Evolutionary conservation across 768 basidiomycete genomes (phyloP).

Genomic region (Candolleomyces eurysporus): DNA sequence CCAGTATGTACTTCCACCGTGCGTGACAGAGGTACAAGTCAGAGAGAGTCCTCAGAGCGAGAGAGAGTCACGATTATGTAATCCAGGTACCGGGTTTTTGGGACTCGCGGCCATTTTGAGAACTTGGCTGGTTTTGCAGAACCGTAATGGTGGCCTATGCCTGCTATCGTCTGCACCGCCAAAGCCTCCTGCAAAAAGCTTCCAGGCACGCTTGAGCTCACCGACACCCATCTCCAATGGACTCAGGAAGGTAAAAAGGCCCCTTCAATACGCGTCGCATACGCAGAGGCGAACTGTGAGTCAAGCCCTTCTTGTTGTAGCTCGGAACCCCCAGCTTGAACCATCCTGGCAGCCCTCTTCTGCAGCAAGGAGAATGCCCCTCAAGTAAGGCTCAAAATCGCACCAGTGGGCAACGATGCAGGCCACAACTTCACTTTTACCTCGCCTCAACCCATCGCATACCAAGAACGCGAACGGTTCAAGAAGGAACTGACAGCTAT

Average conservation of each 20-base stretch:
- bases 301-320: conserved; percentile 16
- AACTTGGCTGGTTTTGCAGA: not conserved
- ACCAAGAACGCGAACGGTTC: conserved; percentile 76
- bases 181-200: conserved; percentile 85
- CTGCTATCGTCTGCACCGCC: conserved; percentile 66
- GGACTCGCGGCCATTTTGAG: not conserved
- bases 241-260: conserved; percentile 67
- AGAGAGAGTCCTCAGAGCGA: no score
- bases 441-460: conserved; percentile 60
- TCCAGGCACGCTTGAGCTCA: conserved; percentile 72
- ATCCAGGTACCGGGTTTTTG: not conserved
- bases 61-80: not conserved
- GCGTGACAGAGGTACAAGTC: not conserved
- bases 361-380: conserved; percentile 83
- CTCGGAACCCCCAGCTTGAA: conserved; percentile 12
- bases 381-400: conserved; percentile 77
- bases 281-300: conserved; percentile 62
- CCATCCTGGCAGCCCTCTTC: conserved; percentile 59
- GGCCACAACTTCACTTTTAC: conserved; percentile 85
- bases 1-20: no score
- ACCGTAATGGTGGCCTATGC: conserved; percentile 37
- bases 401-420: conserved; percentile 62
- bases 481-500: conserved; percentile 76
- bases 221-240: conserved; percentile 74
- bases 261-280: conserved; percentile 61